These are phyloP conservation scores for Pichia nakasei DNA, from an alignment of 805 yeast species.

Conservation along the genomic window DNA sequence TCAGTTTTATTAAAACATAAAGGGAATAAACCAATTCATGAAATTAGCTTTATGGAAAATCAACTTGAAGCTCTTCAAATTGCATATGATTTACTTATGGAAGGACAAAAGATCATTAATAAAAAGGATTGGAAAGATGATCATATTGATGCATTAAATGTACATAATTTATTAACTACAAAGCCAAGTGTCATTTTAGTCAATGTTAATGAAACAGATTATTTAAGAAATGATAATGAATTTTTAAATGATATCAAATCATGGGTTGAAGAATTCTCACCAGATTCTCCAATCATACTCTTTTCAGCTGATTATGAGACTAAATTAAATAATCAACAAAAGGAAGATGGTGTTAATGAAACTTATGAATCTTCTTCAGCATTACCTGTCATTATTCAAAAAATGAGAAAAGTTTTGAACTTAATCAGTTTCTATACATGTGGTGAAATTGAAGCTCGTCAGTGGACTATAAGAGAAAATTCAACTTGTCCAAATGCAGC, in stretches of 20 bases:
- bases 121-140: slow-evolving; percentile 72
- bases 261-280: slow-evolving; percentile 85
- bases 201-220: slow-evolving; percentile 85
- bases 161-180: slow-evolving; percentile 82
- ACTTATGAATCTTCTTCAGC: slow-evolving; percentile 52
- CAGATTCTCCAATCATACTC: slow-evolving; percentile 45
- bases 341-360: neutral
- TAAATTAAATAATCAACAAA: slow-evolving; percentile 10
- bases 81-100: slow-evolving; percentile 69
- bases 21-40: slow-evolving; percentile 71
- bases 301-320: slow-evolving; percentile 29
- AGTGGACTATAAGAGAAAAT: slow-evolving; percentile 93
- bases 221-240: slow-evolving; percentile 81
- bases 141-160: slow-evolving; percentile 86
- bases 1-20: slow-evolving; percentile 69
- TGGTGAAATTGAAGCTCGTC: slow-evolving; percentile 94
- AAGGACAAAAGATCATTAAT: slow-evolving; percentile 82
- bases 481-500: slow-evolving; percentile 98
- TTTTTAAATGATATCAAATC: slow-evolving; percentile 70
- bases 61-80: slow-evolving; percentile 71
- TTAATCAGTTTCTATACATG: slow-evolving; percentile 93
- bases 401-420: slow-evolving; percentile 81
- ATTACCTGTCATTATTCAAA: slow-evolving; percentile 73
- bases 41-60: slow-evolving; percentile 62
- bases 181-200: slow-evolving; percentile 91